Conservation (phyloP, 2,329 filamentous ascomycete species). For the Orbilia brochopaga region DNA sequence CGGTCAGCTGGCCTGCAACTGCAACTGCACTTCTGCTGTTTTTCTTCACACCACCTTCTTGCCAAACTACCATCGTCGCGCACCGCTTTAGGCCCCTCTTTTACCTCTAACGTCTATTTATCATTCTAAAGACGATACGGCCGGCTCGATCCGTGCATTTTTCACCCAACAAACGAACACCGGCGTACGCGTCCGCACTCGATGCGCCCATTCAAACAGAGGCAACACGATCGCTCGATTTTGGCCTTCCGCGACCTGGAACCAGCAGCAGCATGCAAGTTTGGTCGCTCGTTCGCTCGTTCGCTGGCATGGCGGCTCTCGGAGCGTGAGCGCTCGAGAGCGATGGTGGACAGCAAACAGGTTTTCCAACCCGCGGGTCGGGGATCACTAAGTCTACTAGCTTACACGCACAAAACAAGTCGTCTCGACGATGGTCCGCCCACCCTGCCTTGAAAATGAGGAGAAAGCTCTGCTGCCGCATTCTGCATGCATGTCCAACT, state of each 20-base stretch:
- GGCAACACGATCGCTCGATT: not conserved
- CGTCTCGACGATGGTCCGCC: not conserved
- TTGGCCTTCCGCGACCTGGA: not conserved
- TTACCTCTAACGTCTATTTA: not conserved
- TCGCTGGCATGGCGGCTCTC: not conserved
- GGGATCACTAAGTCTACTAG: too few species aligned
- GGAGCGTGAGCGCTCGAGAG: too few species aligned
- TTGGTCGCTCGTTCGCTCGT: not conserved
- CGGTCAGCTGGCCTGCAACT: not conserved
- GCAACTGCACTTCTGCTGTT: slow-evolving; percentile 11
- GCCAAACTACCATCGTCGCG: too few species aligned
- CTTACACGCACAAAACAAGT: not conserved
- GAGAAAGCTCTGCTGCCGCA: not conserved
- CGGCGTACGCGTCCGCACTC: not conserved
- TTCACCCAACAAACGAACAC: not conserved
- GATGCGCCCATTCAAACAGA: not conserved
- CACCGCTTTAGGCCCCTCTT: not conserved
- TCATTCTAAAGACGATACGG: not conserved
- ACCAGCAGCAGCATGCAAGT: not conserved
- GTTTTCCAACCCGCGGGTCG: too few species aligned
- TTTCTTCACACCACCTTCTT: slow-evolving; percentile 5
- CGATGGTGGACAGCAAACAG: too few species aligned
- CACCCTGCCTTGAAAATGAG: too few species aligned
- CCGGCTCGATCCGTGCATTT: not conserved
- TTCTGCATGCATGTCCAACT: not conserved